Evolutionary conservation across 768 basidiomycete genomes (phyloP).

Genomic region (Phylloporus sp.): DNA sequence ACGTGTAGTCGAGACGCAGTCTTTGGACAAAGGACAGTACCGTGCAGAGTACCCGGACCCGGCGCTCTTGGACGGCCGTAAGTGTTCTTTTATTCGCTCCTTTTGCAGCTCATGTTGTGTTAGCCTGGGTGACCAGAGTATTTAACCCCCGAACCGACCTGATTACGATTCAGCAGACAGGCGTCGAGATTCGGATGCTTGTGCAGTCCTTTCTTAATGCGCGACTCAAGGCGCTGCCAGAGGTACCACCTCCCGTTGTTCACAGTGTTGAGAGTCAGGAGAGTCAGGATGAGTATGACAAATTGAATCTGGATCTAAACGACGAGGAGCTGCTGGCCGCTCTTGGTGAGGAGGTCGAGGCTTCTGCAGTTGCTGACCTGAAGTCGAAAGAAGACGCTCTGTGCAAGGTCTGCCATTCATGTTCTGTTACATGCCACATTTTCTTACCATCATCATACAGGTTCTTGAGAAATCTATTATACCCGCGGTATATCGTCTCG

Average conservation of each 20-base stretch:
- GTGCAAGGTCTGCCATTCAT: conserved; percentile 40
- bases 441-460: conserved; percentile 28
- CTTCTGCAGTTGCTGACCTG: conserved; percentile 24
- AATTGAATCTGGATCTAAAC: conserved; percentile 53
- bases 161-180: conserved; percentile 37
- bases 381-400: conserved; percentile 46
- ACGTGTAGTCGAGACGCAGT: conserved; percentile 42
- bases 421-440: not conserved
- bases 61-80: conserved; percentile 51
- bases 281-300: conserved; percentile 74
- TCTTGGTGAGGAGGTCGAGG: conserved; percentile 37
- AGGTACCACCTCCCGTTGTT: conserved; percentile 27
- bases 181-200: conserved; percentile 52
- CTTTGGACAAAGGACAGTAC: conserved; percentile 36
- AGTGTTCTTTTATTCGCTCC: conserved; percentile 19
- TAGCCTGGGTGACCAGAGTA: conserved; percentile 58
- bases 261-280: conserved; percentile 49
- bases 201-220: conserved; percentile 60
- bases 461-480: conserved; percentile 46
- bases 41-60: conserved; percentile 57
- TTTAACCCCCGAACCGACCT: conserved; percentile 46
- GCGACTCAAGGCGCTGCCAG: conserved; percentile 46
- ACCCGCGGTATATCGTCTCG: conserved; percentile 52
- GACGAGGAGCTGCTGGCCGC: conserved; percentile 59
- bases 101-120: conserved; percentile 7